Conservation (phyloP, 1,284 basidiomycete genomes). For the Butyriboletus regius region DNA sequence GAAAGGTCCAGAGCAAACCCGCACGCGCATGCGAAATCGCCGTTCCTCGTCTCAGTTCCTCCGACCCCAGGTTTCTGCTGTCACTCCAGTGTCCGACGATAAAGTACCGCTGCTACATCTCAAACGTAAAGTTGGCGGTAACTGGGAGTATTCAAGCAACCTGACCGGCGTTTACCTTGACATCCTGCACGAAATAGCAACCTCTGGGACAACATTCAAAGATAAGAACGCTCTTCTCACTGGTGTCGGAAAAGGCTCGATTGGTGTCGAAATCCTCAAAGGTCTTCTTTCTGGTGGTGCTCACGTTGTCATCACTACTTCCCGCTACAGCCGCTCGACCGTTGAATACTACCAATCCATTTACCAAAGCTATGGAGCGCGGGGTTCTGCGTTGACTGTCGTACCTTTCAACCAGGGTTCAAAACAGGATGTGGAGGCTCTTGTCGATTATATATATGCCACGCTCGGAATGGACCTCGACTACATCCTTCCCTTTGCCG, state of each 20-base stretch:
- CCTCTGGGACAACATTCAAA: constrained; percentile 94
- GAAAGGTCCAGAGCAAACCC: constrained; percentile 55
- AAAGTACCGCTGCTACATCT: constrained; percentile 91
- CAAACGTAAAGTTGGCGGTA: constrained; percentile 92
- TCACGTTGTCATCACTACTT: constrained; percentile 94
- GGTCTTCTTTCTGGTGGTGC: constrained; percentile 93
- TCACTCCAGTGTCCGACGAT: constrained; percentile 77
- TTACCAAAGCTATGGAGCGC: constrained; percentile 91
- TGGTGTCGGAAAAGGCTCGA: constrained; percentile 94
- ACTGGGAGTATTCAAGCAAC: constrained; percentile 96
- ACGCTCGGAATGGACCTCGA: constrained; percentile 92
- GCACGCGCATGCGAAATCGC: constrained; percentile 58
- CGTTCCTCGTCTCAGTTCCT: constrained; percentile 92
- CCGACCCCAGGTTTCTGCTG: constrained; percentile 72
- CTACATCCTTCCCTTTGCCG: constrained; percentile 96
- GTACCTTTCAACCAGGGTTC: constrained; percentile 99
- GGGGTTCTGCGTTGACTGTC: constrained; percentile 90
- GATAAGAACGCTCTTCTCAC: constrained; percentile 97
- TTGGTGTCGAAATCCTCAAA: constrained; percentile 95
- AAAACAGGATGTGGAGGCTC: constrained; percentile 92
- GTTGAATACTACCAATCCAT: constrained; percentile 98
- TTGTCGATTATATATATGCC: constrained; percentile 96
- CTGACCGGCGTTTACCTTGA: constrained; percentile 93
- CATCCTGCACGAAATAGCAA: constrained; percentile 94
- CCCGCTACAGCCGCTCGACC: constrained; percentile 84